Evolutionary conservation across 2,329 filamentous ascomycete species (phyloP).

Genomic region (Didymella pinodella): DNA sequence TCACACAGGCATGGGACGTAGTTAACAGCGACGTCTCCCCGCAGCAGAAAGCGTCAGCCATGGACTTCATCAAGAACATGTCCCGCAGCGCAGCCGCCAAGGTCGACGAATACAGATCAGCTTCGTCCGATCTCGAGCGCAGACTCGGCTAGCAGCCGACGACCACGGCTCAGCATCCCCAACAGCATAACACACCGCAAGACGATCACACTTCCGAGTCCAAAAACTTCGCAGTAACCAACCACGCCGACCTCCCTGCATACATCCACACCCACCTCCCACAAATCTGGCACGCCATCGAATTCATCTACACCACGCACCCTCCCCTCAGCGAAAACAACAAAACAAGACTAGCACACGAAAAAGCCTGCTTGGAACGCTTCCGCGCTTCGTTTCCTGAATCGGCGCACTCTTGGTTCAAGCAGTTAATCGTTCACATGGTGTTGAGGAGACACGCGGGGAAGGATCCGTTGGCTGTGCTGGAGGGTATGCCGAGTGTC

Average conservation of each 20-base stretch:
- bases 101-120: neutral
- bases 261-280: neutral
- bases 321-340: neutral
- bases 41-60: slow-evolving; percentile 2
- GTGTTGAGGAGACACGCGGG: neutral
- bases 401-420: neutral
- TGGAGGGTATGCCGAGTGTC: neutral
- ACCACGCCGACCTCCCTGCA: neutral
- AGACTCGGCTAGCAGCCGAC: neutral
- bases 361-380: neutral
- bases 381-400: neutral
- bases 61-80: neutral
- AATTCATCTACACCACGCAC: neutral
- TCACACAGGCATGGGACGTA: slow-evolving; percentile 6
- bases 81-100: neutral
- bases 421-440: neutral
- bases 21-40: slow-evolving; percentile 7
- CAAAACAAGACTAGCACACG: neutral
- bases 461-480: neutral
- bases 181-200: neutral
- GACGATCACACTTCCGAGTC: neutral
- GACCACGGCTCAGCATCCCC: neutral
- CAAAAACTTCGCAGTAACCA: neutral
- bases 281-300: neutral
- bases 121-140: neutral